Evolutionary conservation across 2,329 filamentous ascomycete genomes (phyloP).

Genomic region (Periconia macrospinosa): DNA sequence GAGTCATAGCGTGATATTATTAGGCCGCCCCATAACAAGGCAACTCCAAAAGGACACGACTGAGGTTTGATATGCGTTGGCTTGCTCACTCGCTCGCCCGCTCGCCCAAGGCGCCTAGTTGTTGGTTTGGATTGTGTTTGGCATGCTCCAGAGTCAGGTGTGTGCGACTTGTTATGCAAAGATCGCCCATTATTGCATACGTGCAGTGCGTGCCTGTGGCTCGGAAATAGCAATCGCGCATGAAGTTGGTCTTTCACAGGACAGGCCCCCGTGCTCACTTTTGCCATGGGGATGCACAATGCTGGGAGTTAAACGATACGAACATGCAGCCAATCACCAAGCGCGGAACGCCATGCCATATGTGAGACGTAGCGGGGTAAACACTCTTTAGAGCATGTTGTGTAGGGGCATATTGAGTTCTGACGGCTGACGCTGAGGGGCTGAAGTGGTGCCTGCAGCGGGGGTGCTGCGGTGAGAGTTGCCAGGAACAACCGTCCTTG

Average conservation of each 20-base stretch:
- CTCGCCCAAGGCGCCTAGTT: not conserved
- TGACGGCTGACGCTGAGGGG: slow-evolving; percentile 7
- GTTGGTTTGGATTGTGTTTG: not conserved
- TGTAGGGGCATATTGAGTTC: slow-evolving; percentile 7
- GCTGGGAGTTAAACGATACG: not conserved
- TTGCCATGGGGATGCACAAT: too few species aligned
- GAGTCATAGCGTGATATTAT: not conserved
- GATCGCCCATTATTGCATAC: not conserved
- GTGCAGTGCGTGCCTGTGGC: not conserved
- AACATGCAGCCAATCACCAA: not conserved
- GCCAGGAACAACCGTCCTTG: slow-evolving; percentile 5
- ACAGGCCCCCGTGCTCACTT: too few species aligned
- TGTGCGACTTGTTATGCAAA: not conserved
- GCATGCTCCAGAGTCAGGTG: not conserved
- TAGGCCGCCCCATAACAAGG: not conserved
- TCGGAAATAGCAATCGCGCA: not conserved
- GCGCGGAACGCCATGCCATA: not conserved
- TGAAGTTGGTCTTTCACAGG: not conserved
- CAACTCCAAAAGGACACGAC: not conserved
- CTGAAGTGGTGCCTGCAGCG: slow-evolving; percentile 5
- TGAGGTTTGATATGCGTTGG: not conserved
- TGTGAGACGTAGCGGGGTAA: slow-evolving; percentile 1
- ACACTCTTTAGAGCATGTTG: not conserved
- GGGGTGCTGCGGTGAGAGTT: slow-evolving; percentile 4
- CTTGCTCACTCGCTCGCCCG: too few species aligned